Conservation (phyloP, 768 basidiomycete genomes). For the Lactarius akahatsu region DNA sequence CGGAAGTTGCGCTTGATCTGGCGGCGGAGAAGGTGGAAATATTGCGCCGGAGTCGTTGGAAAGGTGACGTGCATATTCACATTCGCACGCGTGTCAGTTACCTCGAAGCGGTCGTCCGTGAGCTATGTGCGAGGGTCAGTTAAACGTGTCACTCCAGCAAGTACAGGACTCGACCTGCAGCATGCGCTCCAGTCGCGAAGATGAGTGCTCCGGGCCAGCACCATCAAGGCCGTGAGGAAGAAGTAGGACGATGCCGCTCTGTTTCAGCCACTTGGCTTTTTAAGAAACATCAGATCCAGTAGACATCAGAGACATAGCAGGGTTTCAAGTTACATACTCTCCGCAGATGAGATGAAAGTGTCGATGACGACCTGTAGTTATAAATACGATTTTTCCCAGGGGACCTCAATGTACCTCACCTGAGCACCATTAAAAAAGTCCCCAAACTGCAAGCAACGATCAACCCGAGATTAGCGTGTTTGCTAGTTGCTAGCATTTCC, state of each 20-base stretch:
- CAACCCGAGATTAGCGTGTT: slow-evolving; percentile 11
- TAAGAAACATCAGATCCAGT: slow-evolving; percentile 12
- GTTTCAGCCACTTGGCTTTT: slow-evolving; percentile 89
- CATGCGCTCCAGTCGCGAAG: slow-evolving; percentile 83
- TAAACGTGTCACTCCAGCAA: slow-evolving; percentile 1
- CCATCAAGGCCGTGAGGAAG: slow-evolving; percentile 91
- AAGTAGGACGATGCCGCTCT: slow-evolving; percentile 83
- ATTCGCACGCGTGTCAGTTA: slow-evolving; percentile 40
- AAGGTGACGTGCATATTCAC: slow-evolving; percentile 85
- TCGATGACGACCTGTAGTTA: slow-evolving; percentile 72
- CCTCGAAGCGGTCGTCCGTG: slow-evolving; percentile 64
- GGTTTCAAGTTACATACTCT: slow-evolving; percentile 66
- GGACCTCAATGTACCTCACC: slow-evolving; percentile 34
- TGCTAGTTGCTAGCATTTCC: not conserved
- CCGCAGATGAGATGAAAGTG: slow-evolving; percentile 80
- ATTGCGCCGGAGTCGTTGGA: slow-evolving; percentile 88
- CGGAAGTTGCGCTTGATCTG: slow-evolving; percentile 84
- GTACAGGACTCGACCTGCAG: slow-evolving; percentile 57
- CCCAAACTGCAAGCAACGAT: slow-evolving; percentile 57
- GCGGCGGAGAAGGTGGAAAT: slow-evolving; percentile 89
- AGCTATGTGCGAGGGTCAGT: slow-evolving; percentile 47
- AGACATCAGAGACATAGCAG: slow-evolving; percentile 5
- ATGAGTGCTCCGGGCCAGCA: slow-evolving; percentile 92
- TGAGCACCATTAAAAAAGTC: slow-evolving; percentile 94
- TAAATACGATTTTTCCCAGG: slow-evolving; percentile 3